phyloP scores from a whole-genome alignment of 1,284 basidiomycete genomes.

The Stereum hirsutum region DNA sequence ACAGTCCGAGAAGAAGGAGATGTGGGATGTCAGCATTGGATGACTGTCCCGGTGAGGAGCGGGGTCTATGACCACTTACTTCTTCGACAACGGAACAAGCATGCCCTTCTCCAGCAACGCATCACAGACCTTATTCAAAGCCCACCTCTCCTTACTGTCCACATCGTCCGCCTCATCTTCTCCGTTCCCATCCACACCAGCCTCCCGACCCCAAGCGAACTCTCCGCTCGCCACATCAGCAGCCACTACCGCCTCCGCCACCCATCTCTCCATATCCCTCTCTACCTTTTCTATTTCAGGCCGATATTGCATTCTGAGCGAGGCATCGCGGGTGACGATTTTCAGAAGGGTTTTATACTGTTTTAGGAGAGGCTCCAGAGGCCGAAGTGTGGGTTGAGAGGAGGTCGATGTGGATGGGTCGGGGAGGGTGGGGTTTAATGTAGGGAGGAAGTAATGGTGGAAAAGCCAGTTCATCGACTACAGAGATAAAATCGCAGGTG shows the following conservation, averaged over 20 bases:
- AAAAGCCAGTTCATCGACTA: constrained; percentile 76
- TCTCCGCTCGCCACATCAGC: constrained; percentile 36
- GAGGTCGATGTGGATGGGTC: constrained; percentile 13
- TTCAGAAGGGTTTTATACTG: constrained; percentile 65
- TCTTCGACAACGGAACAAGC: constrained; percentile 73
- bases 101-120: constrained; percentile 51
- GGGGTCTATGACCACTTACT: constrained; percentile 50
- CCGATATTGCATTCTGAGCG: constrained; percentile 43
- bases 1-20: not conserved
- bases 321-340: constrained; percentile 47
- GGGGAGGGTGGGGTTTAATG: constrained; percentile 47
- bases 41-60: too few relatives aligned
- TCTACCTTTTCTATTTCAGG: constrained; percentile 37
- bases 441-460: constrained; percentile 72
- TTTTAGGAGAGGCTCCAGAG: constrained; percentile 50
- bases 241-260: constrained; percentile 59
- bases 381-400: constrained; percentile 30
- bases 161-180: constrained; percentile 22
- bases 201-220: constrained; percentile 41
- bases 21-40: too few relatives aligned
- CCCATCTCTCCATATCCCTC: constrained; percentile 63
- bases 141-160: constrained; percentile 48
- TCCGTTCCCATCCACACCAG: constrained; percentile 20
- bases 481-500: not conserved
- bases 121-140: constrained; percentile 61